These are phyloP conservation scores for Heliocybe sulcata DNA, from an alignment of 1,284 basidiomycete genomes.

Conservation along the genomic window DNA sequence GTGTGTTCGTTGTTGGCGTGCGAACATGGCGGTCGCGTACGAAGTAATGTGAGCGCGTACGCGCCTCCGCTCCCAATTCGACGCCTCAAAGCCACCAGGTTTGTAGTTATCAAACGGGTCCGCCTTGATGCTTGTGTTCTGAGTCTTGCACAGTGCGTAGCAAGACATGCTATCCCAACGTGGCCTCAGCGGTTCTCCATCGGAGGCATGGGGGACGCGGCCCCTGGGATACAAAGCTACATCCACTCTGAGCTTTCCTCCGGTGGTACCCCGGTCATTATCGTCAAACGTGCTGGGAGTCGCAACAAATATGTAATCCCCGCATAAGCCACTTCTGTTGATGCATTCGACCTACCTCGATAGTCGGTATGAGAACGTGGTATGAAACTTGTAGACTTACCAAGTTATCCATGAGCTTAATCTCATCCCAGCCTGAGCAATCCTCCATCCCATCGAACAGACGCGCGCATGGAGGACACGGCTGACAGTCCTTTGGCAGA, in stretches of 20 bases:
- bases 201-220: background rate
- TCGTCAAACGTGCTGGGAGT: background rate
- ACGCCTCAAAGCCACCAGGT: background rate
- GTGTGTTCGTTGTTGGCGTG: conserved; percentile 13
- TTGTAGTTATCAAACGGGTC: background rate
- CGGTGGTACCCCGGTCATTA: background rate
- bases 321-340: background rate
- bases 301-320: background rate
- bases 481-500: no score
- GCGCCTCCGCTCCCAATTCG: background rate
- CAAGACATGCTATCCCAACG: background rate
- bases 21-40: conserved; percentile 8
- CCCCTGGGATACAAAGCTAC: background rate
- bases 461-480: no score
- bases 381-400: background rate
- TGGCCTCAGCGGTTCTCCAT: background rate
- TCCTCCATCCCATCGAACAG: no score
- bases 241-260: background rate
- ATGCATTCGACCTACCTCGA: background rate
- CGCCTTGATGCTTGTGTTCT: background rate
- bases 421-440: no score
- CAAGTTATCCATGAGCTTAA: background rate
- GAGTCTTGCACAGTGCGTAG: background rate
- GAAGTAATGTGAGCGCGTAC: conserved; percentile 8
- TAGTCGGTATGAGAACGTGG: background rate